Base-by-base conservation (phyloP, 2,329 filamentous ascomycete species). In the Pestalotiopsis sp. region DNA sequence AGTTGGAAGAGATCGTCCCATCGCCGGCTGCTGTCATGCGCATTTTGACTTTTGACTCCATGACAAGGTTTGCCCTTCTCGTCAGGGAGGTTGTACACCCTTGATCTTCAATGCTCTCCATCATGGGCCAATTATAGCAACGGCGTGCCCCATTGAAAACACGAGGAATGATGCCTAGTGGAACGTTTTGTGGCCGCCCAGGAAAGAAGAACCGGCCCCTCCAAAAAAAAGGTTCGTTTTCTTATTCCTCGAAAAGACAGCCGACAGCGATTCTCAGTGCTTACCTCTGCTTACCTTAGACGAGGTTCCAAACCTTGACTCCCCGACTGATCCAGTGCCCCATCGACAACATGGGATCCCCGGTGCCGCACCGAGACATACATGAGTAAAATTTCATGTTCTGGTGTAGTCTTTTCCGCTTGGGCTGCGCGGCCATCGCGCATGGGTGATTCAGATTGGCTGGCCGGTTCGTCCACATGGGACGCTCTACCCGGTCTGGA, bases 51-150 rank as follows among this genome's bases (percentile, higher is more conserved):
- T 59, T 59, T 27, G 57, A 59, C 57, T 59, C 57, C 17, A 17
- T 59, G 27, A 59, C 57, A 59, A 59, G 57, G 57, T 59, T 59
- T 27, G 57, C 57, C 25, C 57, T 59, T 59, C 20, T 59, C 57
- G 20, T 59, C n/a, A 59, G 57, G 23, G 57, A 59, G 57, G 57
- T 31, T 59, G 25, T 23, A 25, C 57, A 59, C 57, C 57, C n/a
- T n/a, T 59, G 57, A 59, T 59, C 57, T 59, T 59, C 57, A 56
- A 59, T 59, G 57, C 57, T 59, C 57, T 59, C 36, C 38, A 49
- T 31, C n/a, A 39, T 23, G 61, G 20, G 38, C 61, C 61, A 64
- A 64, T 64, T 64, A 64, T 64, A 64, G 61, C 17, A 64, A 49
- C 59, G 25, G 13, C 59, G 13, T 36, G 27, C 27, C 61, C 38